Conservation (phyloP, 768 basidiomycete genomes). For the Amanita phalloides region DNA sequence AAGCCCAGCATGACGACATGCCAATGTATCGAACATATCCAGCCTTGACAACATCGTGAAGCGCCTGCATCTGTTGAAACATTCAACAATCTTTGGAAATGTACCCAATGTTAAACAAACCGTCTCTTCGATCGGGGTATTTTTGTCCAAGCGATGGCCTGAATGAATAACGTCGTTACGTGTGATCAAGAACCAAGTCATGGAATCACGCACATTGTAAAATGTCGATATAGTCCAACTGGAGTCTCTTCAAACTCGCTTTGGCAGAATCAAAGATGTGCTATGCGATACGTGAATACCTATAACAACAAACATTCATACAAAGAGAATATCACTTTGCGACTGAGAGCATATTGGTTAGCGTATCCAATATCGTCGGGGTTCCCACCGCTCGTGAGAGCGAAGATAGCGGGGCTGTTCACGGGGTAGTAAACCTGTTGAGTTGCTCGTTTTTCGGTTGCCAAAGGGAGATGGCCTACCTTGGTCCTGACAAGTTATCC, state of each 20-base stretch:
- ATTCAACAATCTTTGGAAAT: too few species aligned
- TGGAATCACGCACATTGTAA: too few species aligned
- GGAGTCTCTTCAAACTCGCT: conserved; percentile 37
- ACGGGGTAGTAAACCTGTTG: background rate
- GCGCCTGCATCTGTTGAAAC: too few species aligned
- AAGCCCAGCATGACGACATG: too few species aligned
- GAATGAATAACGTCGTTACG: too few species aligned
- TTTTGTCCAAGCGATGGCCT: too few species aligned
- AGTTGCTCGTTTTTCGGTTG: background rate
- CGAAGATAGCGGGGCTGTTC: background rate
- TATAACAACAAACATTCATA: too few species aligned
- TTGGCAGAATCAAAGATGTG: conserved; percentile 45
- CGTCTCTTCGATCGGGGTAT: too few species aligned
- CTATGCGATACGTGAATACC: conserved; percentile 18
- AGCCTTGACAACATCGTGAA: too few species aligned
- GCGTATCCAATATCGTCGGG: conserved; percentile 36
- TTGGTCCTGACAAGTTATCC: conserved; percentile 1
- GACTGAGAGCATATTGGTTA: conserved; percentile 26
- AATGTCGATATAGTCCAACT: conserved; percentile 48
- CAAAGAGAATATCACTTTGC: conserved; percentile 23
- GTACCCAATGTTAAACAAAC: too few species aligned
- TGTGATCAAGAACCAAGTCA: too few species aligned
- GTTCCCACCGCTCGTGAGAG: conserved; percentile 7
- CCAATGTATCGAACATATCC: too few species aligned
- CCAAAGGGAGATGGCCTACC: background rate